A percentile compares a stretch with the other conserved stretches of the same genome.
Conservation (phyloP, 176 grass and related monocot genomes). For the Typha latifolia region DNA sequence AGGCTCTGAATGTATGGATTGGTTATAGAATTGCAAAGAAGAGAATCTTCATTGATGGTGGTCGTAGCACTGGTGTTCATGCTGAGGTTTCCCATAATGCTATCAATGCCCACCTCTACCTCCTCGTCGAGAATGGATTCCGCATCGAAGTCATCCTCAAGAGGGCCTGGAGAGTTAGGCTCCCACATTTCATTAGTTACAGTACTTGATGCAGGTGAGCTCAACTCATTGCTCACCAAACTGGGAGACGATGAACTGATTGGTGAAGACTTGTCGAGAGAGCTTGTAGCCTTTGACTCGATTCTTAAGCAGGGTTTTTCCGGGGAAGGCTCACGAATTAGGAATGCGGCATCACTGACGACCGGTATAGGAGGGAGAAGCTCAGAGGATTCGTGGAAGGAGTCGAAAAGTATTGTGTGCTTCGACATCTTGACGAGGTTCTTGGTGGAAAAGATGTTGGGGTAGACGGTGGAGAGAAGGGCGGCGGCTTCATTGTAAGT, state of each 20-base stretch:
- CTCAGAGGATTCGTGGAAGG: slow-evolving; percentile 32
- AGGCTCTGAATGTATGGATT: slow-evolving; percentile 66
- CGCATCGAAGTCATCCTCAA: slow-evolving; percentile 70
- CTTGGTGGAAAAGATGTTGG: slow-evolving; percentile 65
- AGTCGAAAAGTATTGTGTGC: slow-evolving; percentile 26
- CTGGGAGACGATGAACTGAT: background rate
- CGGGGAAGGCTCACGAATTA: slow-evolving; percentile 34
- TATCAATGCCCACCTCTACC: slow-evolving; percentile 57
- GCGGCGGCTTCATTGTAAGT: slow-evolving; percentile 91
- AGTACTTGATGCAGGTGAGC: background rate
- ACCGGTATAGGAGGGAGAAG: slow-evolving; percentile 77
- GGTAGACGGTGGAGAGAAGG: slow-evolving; percentile 79
- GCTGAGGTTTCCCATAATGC: slow-evolving; percentile 63
- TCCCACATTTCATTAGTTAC: background rate
- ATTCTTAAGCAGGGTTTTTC: background rate
- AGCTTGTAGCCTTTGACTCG: background rate
- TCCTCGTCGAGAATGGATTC: slow-evolving; percentile 83
- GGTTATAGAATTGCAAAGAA: slow-evolving; percentile 31
- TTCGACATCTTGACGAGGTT: slow-evolving; percentile 22
- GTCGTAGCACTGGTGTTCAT: slow-evolving; percentile 20
- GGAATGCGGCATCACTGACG: slow-evolving; percentile 48
- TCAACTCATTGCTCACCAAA: background rate
- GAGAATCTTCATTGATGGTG: slow-evolving; percentile 26
- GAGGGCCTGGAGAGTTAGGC: background rate
- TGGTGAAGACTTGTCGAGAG: background rate